These are phyloP conservation scores for Iodosphaeria phyllophila DNA, from an alignment of 2,329 filamentous ascomycete genomes.

Conservation along the genomic window DNA sequence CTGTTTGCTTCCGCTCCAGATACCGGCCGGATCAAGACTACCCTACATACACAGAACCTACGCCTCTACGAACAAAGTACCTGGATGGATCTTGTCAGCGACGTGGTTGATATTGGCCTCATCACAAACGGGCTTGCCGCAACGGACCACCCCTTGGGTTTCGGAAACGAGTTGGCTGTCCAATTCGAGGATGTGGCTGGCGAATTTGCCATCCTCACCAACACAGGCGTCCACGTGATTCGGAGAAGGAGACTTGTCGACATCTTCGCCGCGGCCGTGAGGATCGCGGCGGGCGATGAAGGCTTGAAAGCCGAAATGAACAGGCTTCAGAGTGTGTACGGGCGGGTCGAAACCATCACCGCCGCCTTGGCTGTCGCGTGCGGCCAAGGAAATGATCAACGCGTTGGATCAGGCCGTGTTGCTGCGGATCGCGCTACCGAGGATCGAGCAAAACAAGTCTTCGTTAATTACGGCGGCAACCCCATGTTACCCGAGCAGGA, in stretches of 20 bases:
- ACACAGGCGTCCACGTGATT: constrained; percentile 74
- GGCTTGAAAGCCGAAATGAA: constrained; percentile 67
- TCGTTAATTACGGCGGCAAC: constrained; percentile 83
- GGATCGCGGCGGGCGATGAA: constrained; percentile 56
- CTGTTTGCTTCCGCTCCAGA: constrained; percentile 82
- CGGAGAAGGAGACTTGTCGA: constrained; percentile 74
- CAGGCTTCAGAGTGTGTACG: constrained; percentile 71
- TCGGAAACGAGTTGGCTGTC: constrained; percentile 90
- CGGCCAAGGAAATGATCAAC: constrained; percentile 65
- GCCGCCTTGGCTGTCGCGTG: constrained; percentile 89
- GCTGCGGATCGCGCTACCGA: constrained; percentile 72
- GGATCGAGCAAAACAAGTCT: constrained; percentile 68
- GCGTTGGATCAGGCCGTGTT: constrained; percentile 51
- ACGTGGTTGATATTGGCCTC: constrained; percentile 61
- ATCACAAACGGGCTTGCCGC: constrained; percentile 57
- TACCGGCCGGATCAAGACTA: constrained; percentile 59
- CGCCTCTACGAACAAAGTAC: constrained; percentile 62
- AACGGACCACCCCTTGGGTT: constrained; percentile 50
- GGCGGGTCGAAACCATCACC: constrained; percentile 72
- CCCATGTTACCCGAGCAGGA: constrained; percentile 63
- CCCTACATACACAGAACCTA: constrained; percentile 30
- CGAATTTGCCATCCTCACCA: constrained; percentile 83
- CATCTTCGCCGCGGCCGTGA: constrained; percentile 70
- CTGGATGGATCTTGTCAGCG: constrained; percentile 57
- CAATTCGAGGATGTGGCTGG: constrained; percentile 67